Base-by-base conservation (phyloP, 306 rosid species). In the Gastrolobium bilobum region DNA sequence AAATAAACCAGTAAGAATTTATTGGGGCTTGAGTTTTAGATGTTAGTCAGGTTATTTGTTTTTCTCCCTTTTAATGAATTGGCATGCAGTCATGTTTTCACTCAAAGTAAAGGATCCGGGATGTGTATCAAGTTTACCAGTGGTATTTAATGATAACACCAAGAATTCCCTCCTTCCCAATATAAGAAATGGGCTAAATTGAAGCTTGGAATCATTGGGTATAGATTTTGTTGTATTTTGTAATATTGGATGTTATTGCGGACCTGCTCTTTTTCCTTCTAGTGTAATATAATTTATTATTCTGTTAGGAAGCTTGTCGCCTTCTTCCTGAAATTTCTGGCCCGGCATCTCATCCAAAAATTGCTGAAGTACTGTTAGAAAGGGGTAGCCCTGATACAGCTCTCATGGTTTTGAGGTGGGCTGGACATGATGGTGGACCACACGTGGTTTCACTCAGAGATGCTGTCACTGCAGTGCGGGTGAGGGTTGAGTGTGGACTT, bases 401-500 rank as follows among this genome's bases (percentile, higher is more conserved):
- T 65, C 92, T 96, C 61, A 89, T 88, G 89, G 93, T 93, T 83
- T 89, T 96, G 82, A 88, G 98, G 87, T 96, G 96, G 92, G 86
- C 98, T 61, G 99, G 98, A 50, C 89, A 82, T 73, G 99, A 93
- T 79, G 90, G 95, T 77, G 85, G 87, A 38, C 85, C 89, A 13
- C 85, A 76, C 63, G 48, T 83, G 68, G 77, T 85, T 85, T 93
- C 96, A 61, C 97, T 96, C 60, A 59, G 86, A 66, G 99, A 93
- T 86, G 99, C 98, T 71, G 96, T 90, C 61, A 93, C 92, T 86
- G 90, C 97, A 82, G 96, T 96, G 75, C 90, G 99, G 79, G 99
- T 96, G 78, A 89, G 98, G 85, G 85, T 96, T 81, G 97, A 96
- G 88, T 91, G 96, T 89, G 99, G 96, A 61, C 98, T 91, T 81